Evolutionary conservation across 2,329 filamentous ascomycete species (phyloP), one percentile per base, ranked within the genome.

Genomic region (Calycina herbarum): DNA sequence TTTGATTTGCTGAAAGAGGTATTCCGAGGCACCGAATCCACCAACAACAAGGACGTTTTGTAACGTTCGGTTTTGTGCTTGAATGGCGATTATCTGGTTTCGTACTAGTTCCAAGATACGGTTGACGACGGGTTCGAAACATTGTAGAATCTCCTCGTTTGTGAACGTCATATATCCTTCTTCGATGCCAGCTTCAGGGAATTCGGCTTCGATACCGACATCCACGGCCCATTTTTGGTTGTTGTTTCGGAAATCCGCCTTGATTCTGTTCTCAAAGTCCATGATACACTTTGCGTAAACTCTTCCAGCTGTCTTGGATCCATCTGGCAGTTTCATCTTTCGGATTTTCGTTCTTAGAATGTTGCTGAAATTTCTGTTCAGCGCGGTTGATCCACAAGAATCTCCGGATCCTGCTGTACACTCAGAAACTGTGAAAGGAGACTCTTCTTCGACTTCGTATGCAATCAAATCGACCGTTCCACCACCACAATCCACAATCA

Each of bases 141-240:
- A 98, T 81, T 98, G 94, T 72, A 99, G 84, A 74, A 99, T 98
- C 80, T 99, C 95, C 80, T 98, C 95, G 77, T 99, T 98, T 68
- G 94, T 98, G 78, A 99, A 99, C 2, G 94, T 98, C 95, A 99
- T 99, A 82, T 97, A 98, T 61, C 95, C 94, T 79, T 99, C 95
- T 81, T 98, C 95, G 72, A 99, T 98, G 72, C 93, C 94, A 38
- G 95, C 95, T 77, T 98, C 95, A 48, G 94, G 94, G 82, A 96
- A 98, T 76, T 98, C 95, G 56, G 94, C 93, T 82, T 99, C 95
- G 74, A 99, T 98, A 76, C 95, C 95, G 60, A 99, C 95, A 77
- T 99, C 95, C 24, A 98, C 94, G 57, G 95, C 95, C 95, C 95
- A 98, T 79, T 98, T 98, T 79, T 98, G 94, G 60, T 94, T 94